Evolutionary conservation across 2,329 filamentous ascomycete species (phyloP).

Genomic region (Magnaporthales sp.): DNA sequence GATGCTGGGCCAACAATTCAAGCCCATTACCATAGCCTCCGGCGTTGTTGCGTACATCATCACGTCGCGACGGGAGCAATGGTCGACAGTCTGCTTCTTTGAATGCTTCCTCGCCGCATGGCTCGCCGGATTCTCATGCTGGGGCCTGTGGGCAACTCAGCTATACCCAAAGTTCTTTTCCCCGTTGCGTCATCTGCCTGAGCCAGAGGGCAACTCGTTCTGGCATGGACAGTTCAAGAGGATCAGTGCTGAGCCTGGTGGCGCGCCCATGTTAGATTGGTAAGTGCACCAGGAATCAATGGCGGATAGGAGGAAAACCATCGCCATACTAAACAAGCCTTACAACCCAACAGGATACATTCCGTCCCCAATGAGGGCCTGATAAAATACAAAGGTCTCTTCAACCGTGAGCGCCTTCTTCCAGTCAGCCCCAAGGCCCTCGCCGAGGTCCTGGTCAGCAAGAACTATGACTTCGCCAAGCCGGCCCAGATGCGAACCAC

Average conservation of each 20-base stretch:
- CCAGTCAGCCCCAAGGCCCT: slow-evolving; percentile 54
- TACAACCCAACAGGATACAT: slow-evolving; percentile 37
- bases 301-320: background rate
- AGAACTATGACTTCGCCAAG: slow-evolving; percentile 63
- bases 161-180: slow-evolving; percentile 42
- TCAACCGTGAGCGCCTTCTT: slow-evolving; percentile 56
- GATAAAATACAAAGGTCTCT: slow-evolving; percentile 54
- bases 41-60: slow-evolving; percentile 22
- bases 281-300: slow-evolving; percentile 15
- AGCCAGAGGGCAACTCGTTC: slow-evolving; percentile 32
- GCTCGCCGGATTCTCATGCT: slow-evolving; percentile 24
- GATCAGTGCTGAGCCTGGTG: slow-evolving; percentile 30
- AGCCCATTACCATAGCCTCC: slow-evolving; percentile 17
- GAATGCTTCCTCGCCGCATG: slow-evolving; percentile 26
- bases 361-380: slow-evolving; percentile 59
- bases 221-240: slow-evolving; percentile 37
- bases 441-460: slow-evolving; percentile 60
- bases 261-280: slow-evolving; percentile 39
- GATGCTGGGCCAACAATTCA: background rate
- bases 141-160: slow-evolving; percentile 31
- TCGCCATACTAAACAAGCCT: background rate
- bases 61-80: slow-evolving; percentile 18
- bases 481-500: slow-evolving; percentile 43
- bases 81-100: slow-evolving; percentile 23
- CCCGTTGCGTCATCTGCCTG: slow-evolving; percentile 38